Conservation (phyloP, 352 stramenopile species). For the Phytophthora cajani region DNA sequence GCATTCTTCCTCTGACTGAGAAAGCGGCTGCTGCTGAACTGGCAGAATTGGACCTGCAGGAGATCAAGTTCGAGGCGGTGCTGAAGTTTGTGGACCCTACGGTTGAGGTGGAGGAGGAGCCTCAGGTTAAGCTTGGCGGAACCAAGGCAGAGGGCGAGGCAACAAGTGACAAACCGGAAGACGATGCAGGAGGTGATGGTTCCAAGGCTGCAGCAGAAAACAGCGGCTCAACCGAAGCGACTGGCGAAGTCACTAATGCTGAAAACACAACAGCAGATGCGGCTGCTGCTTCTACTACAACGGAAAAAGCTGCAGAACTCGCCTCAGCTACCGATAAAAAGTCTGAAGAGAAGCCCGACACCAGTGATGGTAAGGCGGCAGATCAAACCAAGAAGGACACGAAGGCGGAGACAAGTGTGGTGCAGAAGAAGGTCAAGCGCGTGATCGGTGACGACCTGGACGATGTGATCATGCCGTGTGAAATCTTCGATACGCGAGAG, state of each 20-base stretch:
- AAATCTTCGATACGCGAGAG: constrained; percentile 95
- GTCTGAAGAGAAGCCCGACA: constrained; percentile 12
- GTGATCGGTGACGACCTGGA: constrained; percentile 69
- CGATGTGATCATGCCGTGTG: constrained; percentile 97
- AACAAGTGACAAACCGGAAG: constrained; percentile 18
- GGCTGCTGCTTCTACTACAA: neutral
- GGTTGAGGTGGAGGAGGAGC: constrained; percentile 34
- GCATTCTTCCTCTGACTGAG: constrained; percentile 68
- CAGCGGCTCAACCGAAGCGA: constrained; percentile 5
- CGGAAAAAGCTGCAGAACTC: constrained; percentile 1
- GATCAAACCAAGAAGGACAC: constrained; percentile 40
- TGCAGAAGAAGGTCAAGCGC: constrained; percentile 37
- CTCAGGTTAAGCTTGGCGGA: constrained; percentile 9
- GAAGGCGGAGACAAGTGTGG: constrained; percentile 21
- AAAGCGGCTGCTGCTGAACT: constrained; percentile 65
- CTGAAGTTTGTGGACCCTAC: constrained; percentile 64
- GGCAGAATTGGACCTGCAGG: constrained; percentile 78
- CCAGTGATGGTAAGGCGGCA: constrained; percentile 25
- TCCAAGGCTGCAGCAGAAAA: constrained; percentile 3
- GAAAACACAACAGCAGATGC: constrained; percentile 19
- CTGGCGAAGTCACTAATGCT: constrained; percentile 21
- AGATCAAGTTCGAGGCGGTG: constrained; percentile 76
- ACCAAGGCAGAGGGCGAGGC: constrained; percentile 21
- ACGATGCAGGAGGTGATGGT: constrained; percentile 27
- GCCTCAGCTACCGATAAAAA: constrained; percentile 37